phyloP scores from a whole-genome alignment of 768 basidiomycete species.

The Pleurotus salmoneostramineus region DNA sequence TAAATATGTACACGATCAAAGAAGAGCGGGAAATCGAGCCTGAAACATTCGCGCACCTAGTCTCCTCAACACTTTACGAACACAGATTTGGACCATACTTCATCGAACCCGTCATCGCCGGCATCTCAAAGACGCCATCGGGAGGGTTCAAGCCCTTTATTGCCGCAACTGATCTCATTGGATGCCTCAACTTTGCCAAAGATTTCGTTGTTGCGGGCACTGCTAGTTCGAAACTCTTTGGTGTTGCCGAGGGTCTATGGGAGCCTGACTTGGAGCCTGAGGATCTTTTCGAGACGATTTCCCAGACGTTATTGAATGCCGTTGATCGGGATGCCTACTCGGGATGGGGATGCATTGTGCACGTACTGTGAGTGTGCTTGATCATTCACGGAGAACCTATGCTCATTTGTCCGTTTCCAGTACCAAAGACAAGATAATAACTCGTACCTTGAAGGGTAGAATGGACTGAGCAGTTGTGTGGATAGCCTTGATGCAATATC shows the following conservation, averaged over 20 bases:
- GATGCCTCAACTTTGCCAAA: slow-evolving; percentile 90
- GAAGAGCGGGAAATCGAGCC: slow-evolving; percentile 97
- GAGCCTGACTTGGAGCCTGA: slow-evolving; percentile 95
- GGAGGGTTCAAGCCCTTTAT: slow-evolving; percentile 87
- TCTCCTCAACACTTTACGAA: slow-evolving; percentile 94
- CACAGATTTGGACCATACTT: slow-evolving; percentile 95
- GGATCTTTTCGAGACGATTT: slow-evolving; percentile 97
- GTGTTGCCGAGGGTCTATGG: slow-evolving; percentile 98
- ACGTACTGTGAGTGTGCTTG: slow-evolving; percentile 75
- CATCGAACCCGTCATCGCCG: slow-evolving; percentile 95
- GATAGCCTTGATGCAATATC: background rate
- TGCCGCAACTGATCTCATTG: slow-evolving; percentile 91
- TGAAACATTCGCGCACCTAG: slow-evolving; percentile 92
- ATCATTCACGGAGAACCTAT: background rate
- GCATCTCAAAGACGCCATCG: slow-evolving; percentile 69
- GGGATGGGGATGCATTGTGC: slow-evolving; percentile 95
- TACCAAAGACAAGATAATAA: slow-evolving; percentile 72
- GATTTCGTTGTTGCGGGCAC: slow-evolving; percentile 97
- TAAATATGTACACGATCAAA: slow-evolving; percentile 99
- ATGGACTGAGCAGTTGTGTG: slow-evolving; percentile 68
- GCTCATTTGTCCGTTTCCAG: slow-evolving; percentile 27
- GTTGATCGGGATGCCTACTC: slow-evolving; percentile 96
- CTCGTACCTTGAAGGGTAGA: slow-evolving; percentile 83
- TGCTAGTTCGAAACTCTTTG: slow-evolving; percentile 87
- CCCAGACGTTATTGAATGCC: slow-evolving; percentile 91